These are phyloP conservation scores for Trametes villosa DNA, from an alignment of 768 basidiomycete genomes.

Conservation along the genomic window DNA sequence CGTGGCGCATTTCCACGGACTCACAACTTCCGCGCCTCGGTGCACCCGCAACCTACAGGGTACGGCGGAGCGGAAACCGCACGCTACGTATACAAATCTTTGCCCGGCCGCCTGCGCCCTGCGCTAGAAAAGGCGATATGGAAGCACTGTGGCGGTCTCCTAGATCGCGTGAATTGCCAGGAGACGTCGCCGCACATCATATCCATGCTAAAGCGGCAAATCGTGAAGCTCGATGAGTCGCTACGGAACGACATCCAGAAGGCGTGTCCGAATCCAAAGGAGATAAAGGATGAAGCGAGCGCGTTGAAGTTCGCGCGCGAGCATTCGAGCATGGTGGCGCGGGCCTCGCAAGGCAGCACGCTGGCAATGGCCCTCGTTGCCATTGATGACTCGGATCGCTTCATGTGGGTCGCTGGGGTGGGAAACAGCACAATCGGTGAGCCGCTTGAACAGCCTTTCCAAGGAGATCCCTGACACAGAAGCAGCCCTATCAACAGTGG, in stretches of 20 bases:
- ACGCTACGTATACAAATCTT: not conserved
- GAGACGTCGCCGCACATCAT: not conserved
- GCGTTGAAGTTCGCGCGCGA: not conserved
- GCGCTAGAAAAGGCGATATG: not conserved
- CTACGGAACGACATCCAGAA: not conserved
- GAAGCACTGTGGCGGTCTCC: not conserved
- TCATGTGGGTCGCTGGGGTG: slow-evolving; percentile 5
- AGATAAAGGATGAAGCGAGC: not conserved
- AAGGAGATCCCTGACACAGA: no score
- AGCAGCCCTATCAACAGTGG: not conserved
- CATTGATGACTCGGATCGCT: not conserved
- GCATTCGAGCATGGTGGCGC: not conserved
- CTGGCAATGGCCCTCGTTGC: slow-evolving; percentile 5
- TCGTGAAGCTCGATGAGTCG: not conserved
- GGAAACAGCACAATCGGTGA: slow-evolving; percentile 7
- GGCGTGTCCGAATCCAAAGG: not conserved
- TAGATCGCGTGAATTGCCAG: not conserved
- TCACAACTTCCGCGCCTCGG: no score
- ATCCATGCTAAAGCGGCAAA: not conserved
- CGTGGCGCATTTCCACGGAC: no score
- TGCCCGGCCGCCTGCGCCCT: not conserved
- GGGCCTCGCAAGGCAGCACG: not conserved
- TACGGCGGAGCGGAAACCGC: slow-evolving; percentile 1
- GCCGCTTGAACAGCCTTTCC: no score
- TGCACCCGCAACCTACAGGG: not conserved